Percentiles rank a stretch among this genome's conserved stretches.
Conservation (phyloP, 2,329 filamentous ascomycete genomes). For the Tolypocladium guangdongense region DNA sequence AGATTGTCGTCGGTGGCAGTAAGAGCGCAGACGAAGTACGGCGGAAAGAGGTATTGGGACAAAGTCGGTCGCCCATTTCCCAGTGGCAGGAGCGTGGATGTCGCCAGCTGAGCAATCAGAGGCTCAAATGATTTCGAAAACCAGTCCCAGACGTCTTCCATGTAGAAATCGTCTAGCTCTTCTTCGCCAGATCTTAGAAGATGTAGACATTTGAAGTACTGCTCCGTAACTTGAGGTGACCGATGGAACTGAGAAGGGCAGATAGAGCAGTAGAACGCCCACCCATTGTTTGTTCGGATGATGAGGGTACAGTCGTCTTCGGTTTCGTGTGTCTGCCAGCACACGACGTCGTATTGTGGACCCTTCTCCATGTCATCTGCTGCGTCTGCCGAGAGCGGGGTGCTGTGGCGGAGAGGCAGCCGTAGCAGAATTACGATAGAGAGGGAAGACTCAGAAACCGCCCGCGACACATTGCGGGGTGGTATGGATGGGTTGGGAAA, state of each 20-base stretch:
- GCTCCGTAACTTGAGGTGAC: background rate
- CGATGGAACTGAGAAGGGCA: constrained; percentile 1
- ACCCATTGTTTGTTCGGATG: constrained; percentile 7
- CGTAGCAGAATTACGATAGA: too few species aligned
- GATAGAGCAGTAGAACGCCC: too few species aligned
- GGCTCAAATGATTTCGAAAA: constrained; percentile 7
- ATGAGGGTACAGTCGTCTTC: constrained; percentile 8
- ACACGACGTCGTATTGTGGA: too few species aligned
- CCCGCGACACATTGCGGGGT: too few species aligned
- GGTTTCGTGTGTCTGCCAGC: constrained; percentile 7
- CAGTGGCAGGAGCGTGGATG: background rate
- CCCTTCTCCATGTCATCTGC: too few species aligned
- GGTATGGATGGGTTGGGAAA: too few species aligned
- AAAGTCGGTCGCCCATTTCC: constrained; percentile 7
- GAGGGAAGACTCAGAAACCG: too few species aligned
- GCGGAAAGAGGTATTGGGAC: constrained; percentile 9
- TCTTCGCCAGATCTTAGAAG: background rate
- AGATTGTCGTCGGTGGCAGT: constrained; percentile 8
- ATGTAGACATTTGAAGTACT: constrained; percentile 8
- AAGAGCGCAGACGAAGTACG: constrained; percentile 9
- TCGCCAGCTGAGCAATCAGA: constrained; percentile 10
- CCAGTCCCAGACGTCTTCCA: constrained; percentile 9
- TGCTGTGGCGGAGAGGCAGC: too few species aligned
- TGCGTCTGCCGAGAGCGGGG: too few species aligned
- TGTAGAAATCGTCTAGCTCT: background rate